Conservation (phyloP, 1,284 basidiomycete species). For the Puccinia triticina region DNA sequence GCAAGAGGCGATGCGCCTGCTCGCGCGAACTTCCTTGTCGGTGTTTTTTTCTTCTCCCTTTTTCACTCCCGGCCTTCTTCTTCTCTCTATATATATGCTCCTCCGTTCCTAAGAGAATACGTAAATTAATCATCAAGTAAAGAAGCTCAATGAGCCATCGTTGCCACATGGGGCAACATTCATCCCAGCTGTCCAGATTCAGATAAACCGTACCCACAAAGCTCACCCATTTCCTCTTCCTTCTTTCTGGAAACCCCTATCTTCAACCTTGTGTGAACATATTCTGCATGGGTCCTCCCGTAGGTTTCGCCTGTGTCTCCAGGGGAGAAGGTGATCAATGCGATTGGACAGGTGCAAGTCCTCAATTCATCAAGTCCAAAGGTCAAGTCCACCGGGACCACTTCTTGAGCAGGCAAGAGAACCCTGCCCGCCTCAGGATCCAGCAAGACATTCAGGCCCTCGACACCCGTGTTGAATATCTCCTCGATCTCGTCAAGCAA, state of each 20-base stretch:
- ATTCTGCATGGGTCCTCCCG: background rate
- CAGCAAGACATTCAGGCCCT: constrained; percentile 30
- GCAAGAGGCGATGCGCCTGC: constrained; percentile 41
- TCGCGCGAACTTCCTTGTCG: constrained; percentile 36
- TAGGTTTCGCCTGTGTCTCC: constrained; percentile 38
- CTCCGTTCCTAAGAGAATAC: background rate
- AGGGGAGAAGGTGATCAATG: constrained; percentile 46
- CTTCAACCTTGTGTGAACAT: background rate
- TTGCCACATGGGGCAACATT: background rate
- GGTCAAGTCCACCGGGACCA: constrained; percentile 6
- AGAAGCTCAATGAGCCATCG: background rate
- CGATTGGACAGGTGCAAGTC: constrained; percentile 34
- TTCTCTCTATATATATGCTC: background rate
- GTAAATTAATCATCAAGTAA: background rate
- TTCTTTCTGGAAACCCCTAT: background rate
- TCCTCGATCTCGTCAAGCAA: constrained; percentile 18
- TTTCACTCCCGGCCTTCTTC: background rate
- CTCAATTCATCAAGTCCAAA: constrained; percentile 30
- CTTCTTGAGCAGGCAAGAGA: background rate
- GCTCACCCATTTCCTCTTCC: background rate
- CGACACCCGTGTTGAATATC: background rate
- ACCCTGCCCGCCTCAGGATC: constrained; percentile 23
- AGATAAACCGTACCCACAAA: no score
- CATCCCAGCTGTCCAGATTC: background rate
- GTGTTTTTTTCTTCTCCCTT: constrained; percentile 4